Percentiles rank a stretch among this genome's conserved stretches.
These are phyloP conservation scores for Chrysanthemum seticuspe DNA, from an alignment of 129 eudicot species.

Conservation along the genomic window DNA sequence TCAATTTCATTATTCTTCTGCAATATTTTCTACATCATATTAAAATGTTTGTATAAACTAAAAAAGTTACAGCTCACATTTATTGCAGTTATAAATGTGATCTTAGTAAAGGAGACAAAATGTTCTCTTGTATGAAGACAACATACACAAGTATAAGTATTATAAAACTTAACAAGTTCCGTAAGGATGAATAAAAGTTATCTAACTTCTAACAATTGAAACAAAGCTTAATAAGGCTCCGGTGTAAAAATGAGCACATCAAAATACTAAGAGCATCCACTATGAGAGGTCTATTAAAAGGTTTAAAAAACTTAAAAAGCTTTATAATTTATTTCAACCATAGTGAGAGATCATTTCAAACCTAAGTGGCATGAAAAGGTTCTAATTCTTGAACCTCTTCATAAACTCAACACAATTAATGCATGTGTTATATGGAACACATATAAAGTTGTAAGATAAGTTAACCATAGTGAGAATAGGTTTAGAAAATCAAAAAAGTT, in stretches of 20 bases:
- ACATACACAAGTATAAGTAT: not conserved
- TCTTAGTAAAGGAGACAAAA: not conserved
- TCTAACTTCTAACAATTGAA: not conserved
- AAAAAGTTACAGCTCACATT: not conserved
- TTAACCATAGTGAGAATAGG: too few relatives aligned
- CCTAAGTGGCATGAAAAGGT: too few relatives aligned
- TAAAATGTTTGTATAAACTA: not conserved
- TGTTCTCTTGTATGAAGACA: not conserved
- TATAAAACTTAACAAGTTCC: not conserved
- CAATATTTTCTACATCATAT: conserved; percentile 32
- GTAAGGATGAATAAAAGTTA: not conserved
- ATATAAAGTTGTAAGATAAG: too few relatives aligned
- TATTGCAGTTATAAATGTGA: not conserved
- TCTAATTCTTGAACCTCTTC: too few relatives aligned
- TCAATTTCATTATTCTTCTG: conserved; percentile 37
- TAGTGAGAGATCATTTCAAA: too few relatives aligned
- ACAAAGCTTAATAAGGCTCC: not conserved
- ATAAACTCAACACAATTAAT: too few relatives aligned
- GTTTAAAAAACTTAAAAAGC: too few relatives aligned
- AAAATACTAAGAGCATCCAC: too few relatives aligned
- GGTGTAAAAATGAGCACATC: not conserved
- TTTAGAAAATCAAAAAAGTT: too few relatives aligned
- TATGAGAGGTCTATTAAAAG: too few relatives aligned
- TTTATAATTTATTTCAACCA: too few relatives aligned
- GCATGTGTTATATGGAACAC: too few relatives aligned